Evolutionary conservation across 306 rosid species (phyloP), one percentile per base, ranked within the genome.

Genomic region (Vigna unguiculata): DNA sequence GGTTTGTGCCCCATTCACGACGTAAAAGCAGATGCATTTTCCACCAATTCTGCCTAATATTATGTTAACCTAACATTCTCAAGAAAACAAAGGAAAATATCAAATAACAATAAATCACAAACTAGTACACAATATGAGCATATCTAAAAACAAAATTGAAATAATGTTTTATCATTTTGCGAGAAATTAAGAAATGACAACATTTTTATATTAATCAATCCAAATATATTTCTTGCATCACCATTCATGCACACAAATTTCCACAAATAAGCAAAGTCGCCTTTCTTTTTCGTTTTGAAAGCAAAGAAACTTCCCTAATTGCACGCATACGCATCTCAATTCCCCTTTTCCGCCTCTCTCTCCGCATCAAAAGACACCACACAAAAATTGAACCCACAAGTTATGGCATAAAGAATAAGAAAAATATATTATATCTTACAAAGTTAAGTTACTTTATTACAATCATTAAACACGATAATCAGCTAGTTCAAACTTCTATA

Each of bases 341-440:
- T 48, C 4, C 36, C 24, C 79, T 74, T 74, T 69, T 61, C 78
- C 78, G 80, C 49, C 14, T 52, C 61, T 78, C 17, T 25, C 83
- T 72, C 57, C 70, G 57, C 74, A 67, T 74, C 16, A 38, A 17
- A 51, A 3, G 16, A 54, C 70, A 7, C 54, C 25, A 40, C 45
- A 9, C 45, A 1, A 72, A 55, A 36, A 12, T 9, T 38, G 10
- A 47, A 48, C 2, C 25, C 9, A 1, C 6, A 9, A 75, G 66
- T 12, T 19, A 52, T 52, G 24, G 5, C 9, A 52, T 52, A 19
- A 5, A 8, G 5, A 52, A 17, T 17, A 17, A 17, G 25, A 52
- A 51, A 7, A 49, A 52, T 7, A 52, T 0, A 52, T 52, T 49
- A 9, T 7, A 52, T 52, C 24, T 52, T 9, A 9, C 20, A 28